Evolutionary conservation across 2,329 filamentous ascomycete genomes (phyloP).

Genomic region (Didymella sp.): DNA sequence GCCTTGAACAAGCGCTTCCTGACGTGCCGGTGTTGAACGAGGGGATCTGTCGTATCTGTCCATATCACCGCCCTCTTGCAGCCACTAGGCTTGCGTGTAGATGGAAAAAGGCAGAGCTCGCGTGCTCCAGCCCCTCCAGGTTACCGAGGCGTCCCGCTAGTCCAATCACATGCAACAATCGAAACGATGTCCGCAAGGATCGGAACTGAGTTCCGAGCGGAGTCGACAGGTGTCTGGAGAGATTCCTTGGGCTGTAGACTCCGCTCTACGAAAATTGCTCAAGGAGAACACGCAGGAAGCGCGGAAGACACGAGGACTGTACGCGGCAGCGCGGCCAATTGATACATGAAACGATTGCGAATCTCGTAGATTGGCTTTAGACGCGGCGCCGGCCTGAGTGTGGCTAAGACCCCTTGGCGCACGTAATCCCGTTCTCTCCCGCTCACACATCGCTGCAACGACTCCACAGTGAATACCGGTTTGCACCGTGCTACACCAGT

Average conservation of each 20-base stretch:
- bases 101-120: conserved; percentile 5
- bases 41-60: not conserved
- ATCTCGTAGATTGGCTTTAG: not conserved
- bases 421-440: conserved; percentile 25
- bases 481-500: conserved; percentile 23
- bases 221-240: not conserved
- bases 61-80: not conserved
- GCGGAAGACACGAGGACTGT: not conserved
- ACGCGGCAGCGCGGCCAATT: not conserved
- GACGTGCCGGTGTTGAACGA: not conserved
- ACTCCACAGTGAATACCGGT: conserved; percentile 34
- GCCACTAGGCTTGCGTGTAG: not conserved
- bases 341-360: conserved; percentile 2
- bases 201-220: conserved; percentile 1
- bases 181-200: conserved; percentile 9
- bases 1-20: not conserved
- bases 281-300: not conserved
- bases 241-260: not conserved
- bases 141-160: conserved; percentile 4
- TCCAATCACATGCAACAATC: conserved; percentile 12
- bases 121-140: conserved; percentile 13
- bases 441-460: conserved; percentile 10
- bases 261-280: not conserved
- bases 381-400: conserved; percentile 11
- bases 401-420: conserved; percentile 14